Conservation (phyloP, 371 early-diverging fungal species). For the Rhizopus delemar region DNA sequence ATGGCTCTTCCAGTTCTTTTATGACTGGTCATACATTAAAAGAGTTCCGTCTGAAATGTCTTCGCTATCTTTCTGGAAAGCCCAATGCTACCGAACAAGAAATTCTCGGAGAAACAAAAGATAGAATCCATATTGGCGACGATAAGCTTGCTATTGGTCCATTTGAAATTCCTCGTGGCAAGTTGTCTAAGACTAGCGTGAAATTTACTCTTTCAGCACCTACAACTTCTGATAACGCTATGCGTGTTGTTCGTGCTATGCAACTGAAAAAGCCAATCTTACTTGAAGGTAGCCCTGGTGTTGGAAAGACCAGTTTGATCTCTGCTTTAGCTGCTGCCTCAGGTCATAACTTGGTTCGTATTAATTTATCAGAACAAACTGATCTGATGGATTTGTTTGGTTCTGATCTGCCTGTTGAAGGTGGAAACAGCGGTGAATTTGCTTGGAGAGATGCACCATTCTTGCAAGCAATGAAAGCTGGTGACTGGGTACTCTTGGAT, state of each 20-base stretch:
- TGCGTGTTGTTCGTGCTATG: conserved; percentile 94
- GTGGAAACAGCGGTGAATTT: conserved; percentile 84
- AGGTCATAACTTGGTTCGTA: conserved; percentile 86
- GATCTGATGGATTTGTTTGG: conserved; percentile 99
- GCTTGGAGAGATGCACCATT: conserved; percentile 98
- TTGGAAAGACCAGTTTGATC: conserved; percentile 98
- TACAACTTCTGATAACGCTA: conserved; percentile 86
- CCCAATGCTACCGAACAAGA: conserved; percentile 39
- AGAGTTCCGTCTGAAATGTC: conserved; percentile 58
- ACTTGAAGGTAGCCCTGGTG: conserved; percentile 96
- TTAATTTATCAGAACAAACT: conserved; percentile 99
- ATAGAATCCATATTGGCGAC: conserved; percentile 40
- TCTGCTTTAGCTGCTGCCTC: conserved; percentile 82
- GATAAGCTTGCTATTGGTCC: conserved; percentile 70
- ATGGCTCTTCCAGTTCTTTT: conserved; percentile 77
- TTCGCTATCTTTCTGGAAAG: conserved; percentile 44
- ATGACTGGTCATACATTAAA: conserved; percentile 49
- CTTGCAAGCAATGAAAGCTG: conserved; percentile 91
- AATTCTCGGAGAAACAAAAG: conserved; percentile 50
- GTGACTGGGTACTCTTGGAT: conserved; percentile 98
- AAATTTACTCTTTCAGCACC: conserved; percentile 87
- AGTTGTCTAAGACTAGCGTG: conserved; percentile 46
- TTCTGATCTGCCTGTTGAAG: conserved; percentile 94
- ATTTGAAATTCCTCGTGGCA: conserved; percentile 76
- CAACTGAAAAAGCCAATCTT: conserved; percentile 93